These are phyloP conservation scores for Paratinospora sagittata DNA, from an alignment of 164 flowering plant genomes.

Conservation along the genomic window DNA sequence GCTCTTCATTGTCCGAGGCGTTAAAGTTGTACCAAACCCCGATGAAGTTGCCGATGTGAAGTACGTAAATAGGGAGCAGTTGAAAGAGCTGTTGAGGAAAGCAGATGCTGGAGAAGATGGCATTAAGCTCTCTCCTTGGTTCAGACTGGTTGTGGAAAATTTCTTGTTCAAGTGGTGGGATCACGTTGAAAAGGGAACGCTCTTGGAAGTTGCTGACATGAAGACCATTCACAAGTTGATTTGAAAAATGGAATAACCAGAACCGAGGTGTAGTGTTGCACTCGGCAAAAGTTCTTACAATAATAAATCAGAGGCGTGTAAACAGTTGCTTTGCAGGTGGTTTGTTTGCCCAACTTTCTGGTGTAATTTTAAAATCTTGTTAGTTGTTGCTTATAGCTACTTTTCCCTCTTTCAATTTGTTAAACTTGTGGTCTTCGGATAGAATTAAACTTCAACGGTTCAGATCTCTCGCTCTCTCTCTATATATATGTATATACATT, in stretches of 20 bases:
- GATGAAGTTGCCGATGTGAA: constrained; percentile 83
- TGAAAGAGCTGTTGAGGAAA: constrained; percentile 77
- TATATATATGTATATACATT: no score
- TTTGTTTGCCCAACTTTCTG: no score
- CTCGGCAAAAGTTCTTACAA: not conserved
- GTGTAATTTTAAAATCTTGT: no score
- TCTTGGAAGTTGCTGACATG: constrained; percentile 70
- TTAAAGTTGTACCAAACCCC: constrained; percentile 65
- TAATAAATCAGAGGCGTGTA: not conserved
- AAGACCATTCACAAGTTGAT: constrained; percentile 79
- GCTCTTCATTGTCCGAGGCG: constrained; percentile 86
- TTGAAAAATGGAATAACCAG: constrained; percentile 8
- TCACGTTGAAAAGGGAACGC: constrained; percentile 71
- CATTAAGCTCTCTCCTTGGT: constrained; percentile 93
- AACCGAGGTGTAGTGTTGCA: not conserved
- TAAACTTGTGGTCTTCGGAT: no score
- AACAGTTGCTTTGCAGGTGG: not conserved
- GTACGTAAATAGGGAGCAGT: constrained; percentile 63
- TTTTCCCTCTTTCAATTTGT: no score
- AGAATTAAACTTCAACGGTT: not conserved
- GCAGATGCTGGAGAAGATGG: constrained; percentile 93
- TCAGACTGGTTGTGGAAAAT: constrained; percentile 80
- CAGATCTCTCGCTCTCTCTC: no score
- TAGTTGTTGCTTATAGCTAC: no score
- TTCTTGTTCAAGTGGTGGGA: constrained; percentile 97